These are phyloP conservation scores for Arthroderma uncinatum DNA, from an alignment of 2,329 filamentous ascomycete genomes.

Conservation along the genomic window DNA sequence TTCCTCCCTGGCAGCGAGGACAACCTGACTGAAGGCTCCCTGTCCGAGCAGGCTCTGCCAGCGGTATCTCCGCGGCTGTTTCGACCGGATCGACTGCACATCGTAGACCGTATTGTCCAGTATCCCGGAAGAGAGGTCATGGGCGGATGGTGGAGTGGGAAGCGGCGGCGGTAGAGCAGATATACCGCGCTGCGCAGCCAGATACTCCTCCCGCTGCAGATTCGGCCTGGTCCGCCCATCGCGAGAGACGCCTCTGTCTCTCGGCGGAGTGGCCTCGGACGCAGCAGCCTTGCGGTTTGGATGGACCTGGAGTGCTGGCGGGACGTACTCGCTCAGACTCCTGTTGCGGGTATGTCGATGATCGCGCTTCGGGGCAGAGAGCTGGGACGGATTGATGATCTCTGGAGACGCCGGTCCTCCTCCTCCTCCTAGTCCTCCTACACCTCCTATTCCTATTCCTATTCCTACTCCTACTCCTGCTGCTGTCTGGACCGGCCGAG, in stretches of 20 bases:
- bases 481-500: constrained; percentile 16
- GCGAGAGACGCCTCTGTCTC: constrained; percentile 21
- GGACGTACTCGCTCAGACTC: constrained; percentile 79
- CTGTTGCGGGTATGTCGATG: constrained; percentile 56
- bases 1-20: constrained; percentile 74
- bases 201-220: constrained; percentile 66
- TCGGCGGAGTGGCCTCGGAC: constrained; percentile 41
- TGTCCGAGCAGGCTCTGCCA: constrained; percentile 73
- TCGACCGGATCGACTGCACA: constrained; percentile 53
- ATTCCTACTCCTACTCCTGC: constrained; percentile 20
- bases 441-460: constrained; percentile 11
- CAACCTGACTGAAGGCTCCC: constrained; percentile 90
- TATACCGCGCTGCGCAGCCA: constrained; percentile 68
- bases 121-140: constrained; percentile 36
- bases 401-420: background rate
- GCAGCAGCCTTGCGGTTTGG: constrained; percentile 62
- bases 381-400: constrained; percentile 1
- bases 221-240: constrained; percentile 28
- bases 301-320: constrained; percentile 56
- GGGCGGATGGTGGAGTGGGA: constrained; percentile 74
- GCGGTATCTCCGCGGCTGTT: constrained; percentile 66
- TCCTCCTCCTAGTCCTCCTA: background rate
- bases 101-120: constrained; percentile 46
- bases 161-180: constrained; percentile 48
- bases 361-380: constrained; percentile 9